Conservation (phyloP, 164 flowering plant species). For the Macadamia integrifolia region DNA sequence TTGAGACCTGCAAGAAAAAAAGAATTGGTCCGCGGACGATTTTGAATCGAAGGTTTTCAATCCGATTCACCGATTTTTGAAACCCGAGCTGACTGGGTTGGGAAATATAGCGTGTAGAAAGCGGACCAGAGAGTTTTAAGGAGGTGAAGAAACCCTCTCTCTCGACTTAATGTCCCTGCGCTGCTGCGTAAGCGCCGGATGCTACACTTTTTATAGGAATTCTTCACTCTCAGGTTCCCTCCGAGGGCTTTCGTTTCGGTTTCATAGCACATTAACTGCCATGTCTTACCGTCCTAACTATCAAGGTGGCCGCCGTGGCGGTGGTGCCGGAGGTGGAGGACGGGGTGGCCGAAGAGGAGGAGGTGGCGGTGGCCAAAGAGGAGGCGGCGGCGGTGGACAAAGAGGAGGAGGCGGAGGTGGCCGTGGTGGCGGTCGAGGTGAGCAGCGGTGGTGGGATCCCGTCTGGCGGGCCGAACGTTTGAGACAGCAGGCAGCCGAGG, state of each 20-base stretch:
- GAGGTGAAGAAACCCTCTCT: too few relatives aligned
- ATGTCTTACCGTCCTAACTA: constrained; percentile 69
- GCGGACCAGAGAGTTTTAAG: too few relatives aligned
- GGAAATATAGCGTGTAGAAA: too few relatives aligned
- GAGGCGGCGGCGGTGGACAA: constrained; percentile 42
- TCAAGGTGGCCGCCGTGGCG: constrained; percentile 54
- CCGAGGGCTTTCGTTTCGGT: constrained; percentile 5
- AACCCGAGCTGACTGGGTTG: too few relatives aligned
- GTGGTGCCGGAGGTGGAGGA: constrained; percentile 17
- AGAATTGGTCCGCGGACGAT: too few relatives aligned
- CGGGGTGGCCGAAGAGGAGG: constrained; percentile 26
- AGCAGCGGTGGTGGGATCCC: constrained; percentile 98
- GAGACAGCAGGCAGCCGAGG: constrained; percentile 62
- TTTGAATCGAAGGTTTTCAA: too few relatives aligned
- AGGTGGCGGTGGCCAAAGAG: constrained; percentile 23
- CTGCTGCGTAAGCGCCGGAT: background rate
- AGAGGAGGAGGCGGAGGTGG: constrained; percentile 54
- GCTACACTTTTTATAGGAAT: background rate
- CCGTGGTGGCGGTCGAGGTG: constrained; percentile 63
- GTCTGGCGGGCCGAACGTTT: constrained; percentile 89
- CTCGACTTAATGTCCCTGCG: constrained; percentile 3
- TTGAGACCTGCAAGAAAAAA: too few relatives aligned
- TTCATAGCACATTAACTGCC: constrained; percentile 1
- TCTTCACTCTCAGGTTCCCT: background rate
- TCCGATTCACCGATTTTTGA: too few relatives aligned